Conservation (phyloP, 306 rosid species). For the Purshia tridentata region DNA sequence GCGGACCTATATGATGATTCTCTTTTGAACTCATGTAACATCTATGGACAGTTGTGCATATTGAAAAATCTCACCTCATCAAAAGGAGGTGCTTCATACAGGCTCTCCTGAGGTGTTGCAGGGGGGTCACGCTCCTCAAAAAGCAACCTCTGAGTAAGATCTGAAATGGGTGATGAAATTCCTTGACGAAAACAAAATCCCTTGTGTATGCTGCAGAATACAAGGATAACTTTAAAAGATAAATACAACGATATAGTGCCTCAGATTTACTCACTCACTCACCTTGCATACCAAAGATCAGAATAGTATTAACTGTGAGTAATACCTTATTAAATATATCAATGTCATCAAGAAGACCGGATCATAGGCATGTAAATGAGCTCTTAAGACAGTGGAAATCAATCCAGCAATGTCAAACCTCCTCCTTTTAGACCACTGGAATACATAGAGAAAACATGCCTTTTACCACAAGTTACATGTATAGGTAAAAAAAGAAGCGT, state of each 20-base stretch:
- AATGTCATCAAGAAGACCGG: constrained; percentile 88
- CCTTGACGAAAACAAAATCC: constrained; percentile 92
- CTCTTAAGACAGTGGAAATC: constrained; percentile 82
- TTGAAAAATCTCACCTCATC: constrained; percentile 67
- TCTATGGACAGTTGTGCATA: not conserved
- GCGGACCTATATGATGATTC: not conserved
- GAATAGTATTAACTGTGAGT: not conserved
- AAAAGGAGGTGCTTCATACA: constrained; percentile 88
- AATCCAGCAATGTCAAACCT: constrained; percentile 85
- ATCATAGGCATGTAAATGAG: constrained; percentile 95
- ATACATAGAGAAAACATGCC: not conserved
- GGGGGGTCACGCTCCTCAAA: constrained; percentile 93
- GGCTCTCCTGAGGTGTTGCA: constrained; percentile 77
- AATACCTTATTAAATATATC: constrained; percentile 92
- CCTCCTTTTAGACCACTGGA: constrained; percentile 93
- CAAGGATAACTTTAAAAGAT: constrained; percentile 3
- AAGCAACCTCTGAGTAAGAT: constrained; percentile 88
- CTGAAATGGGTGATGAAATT: constrained; percentile 83
- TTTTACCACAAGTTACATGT: not conserved
- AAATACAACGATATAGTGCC: not conserved
- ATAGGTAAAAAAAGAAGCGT: not conserved
- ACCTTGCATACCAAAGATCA: not conserved
- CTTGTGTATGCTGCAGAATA: constrained; percentile 74
- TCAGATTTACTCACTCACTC: not conserved
- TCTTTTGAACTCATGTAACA: not conserved